Conservation (phyloP, 2,329 filamentous ascomycete species). For the Beauveria australis region DNA sequence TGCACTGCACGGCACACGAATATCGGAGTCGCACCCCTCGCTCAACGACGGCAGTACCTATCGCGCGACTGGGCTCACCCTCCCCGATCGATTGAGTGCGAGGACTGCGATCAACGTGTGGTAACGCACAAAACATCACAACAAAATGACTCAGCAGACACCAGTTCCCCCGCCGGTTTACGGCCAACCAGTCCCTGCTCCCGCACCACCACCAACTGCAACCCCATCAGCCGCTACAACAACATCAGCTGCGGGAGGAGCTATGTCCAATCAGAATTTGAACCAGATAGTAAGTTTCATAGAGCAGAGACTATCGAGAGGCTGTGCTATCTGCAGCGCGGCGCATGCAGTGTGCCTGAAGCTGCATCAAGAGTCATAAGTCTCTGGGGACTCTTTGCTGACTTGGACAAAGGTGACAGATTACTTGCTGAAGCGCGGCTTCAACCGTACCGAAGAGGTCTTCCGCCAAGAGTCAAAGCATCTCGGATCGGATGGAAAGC, state of each 20-base stretch:
- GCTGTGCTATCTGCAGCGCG: background rate
- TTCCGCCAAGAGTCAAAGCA: constrained; percentile 85
- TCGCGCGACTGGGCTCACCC: background rate
- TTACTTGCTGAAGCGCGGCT: constrained; percentile 92
- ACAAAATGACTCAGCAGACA: constrained; percentile 7
- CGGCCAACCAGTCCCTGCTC: constrained; percentile 26
- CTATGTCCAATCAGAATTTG: constrained; percentile 76
- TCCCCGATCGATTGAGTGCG: background rate
- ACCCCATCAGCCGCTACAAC: constrained; percentile 23
- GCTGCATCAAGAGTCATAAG: background rate
- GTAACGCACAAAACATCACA: too few relatives aligned
- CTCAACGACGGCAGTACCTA: background rate
- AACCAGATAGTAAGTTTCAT: constrained; percentile 79
- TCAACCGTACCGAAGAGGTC: constrained; percentile 84
- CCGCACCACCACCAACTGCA: constrained; percentile 18
- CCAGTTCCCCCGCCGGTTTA: constrained; percentile 6
- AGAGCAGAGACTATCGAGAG: constrained; percentile 14
- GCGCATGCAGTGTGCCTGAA: background rate
- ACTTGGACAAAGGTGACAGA: constrained; percentile 60
- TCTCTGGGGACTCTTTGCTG: constrained; percentile 10
- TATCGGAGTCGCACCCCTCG: background rate
- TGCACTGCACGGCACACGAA: background rate
- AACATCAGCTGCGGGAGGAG: constrained; percentile 23
- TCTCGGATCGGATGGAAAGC: constrained; percentile 71
- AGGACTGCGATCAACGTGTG: too few relatives aligned